Conservation (phyloP, 305 asterid genomes). For the Fraxinus greggii region DNA sequence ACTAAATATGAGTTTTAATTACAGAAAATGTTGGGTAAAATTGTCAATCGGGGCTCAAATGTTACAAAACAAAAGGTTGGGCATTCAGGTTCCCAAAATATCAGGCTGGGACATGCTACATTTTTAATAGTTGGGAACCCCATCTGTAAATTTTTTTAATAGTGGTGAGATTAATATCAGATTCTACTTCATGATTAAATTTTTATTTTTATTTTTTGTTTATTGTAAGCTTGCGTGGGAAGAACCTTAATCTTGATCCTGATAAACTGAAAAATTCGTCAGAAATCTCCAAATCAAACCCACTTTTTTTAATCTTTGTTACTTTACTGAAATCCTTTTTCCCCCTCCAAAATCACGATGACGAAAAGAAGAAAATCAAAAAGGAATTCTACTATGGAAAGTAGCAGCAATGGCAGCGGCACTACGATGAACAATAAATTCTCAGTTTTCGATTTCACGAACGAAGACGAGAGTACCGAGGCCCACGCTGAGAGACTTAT, state of each 20-base stretch:
- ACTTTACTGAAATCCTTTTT: not conserved
- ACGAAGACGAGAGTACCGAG: conserved; percentile 45
- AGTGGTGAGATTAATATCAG: not conserved
- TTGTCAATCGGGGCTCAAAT: not conserved
- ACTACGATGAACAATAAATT: conserved; percentile 25
- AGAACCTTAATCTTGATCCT: not conserved
- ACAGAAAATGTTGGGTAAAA: not conserved
- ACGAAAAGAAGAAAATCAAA: conserved; percentile 24
- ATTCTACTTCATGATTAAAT: not conserved
- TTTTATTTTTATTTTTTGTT: not conserved
- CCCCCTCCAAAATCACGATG: conserved; percentile 21
- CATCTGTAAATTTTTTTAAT: not conserved
- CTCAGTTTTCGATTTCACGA: conserved; percentile 50
- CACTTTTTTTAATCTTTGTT: not conserved
- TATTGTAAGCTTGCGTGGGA: not conserved
- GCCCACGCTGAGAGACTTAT: conserved; percentile 25
- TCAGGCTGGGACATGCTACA: not conserved
- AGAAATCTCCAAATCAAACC: not conserved
- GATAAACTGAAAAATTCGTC: not conserved
- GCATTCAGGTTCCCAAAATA: not conserved
- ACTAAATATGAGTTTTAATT: not conserved
- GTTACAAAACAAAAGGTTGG: not conserved
- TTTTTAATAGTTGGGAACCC: not conserved
- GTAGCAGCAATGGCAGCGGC: conserved; percentile 19
- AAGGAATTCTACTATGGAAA: conserved; percentile 7